Conservation (phyloP, 129 eudicot species). For the Escallonia herrerae region DNA sequence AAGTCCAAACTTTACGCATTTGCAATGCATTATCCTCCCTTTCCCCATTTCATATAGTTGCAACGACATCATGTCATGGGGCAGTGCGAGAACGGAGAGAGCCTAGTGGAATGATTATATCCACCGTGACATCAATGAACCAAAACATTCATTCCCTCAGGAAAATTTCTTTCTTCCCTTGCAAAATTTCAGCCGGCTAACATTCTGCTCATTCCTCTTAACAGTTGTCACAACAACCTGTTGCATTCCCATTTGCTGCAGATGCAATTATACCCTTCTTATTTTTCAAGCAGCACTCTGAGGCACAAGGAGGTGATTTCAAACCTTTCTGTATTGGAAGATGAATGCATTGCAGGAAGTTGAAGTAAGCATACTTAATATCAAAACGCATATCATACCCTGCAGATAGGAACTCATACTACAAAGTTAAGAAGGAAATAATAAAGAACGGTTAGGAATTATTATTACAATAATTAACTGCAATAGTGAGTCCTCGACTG, state of each 20-base stretch:
- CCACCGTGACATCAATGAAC: no score
- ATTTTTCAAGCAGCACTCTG: neutral
- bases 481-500: conserved; percentile 65
- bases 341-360: conserved; percentile 69
- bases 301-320: conserved; percentile 8
- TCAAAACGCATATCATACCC: conserved; percentile 99
- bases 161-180: no score
- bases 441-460: neutral
- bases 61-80: no score
- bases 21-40: no score
- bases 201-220: conserved; percentile 7
- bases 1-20: no score
- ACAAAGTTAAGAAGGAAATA: neutral
- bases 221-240: conserved; percentile 10
- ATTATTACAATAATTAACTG: conserved; percentile 79
- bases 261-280: neutral
- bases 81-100: no score
- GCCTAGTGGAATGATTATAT: no score
- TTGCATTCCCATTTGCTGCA: conserved; percentile 11
- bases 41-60: no score
- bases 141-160: no score
- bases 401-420: conserved; percentile 19
- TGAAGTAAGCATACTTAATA: conserved; percentile 90
- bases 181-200: neutral
- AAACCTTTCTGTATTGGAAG: neutral